phyloP scores from a whole-genome alignment of 2,329 filamentous ascomycete species.

The Aspergillus spinulosporus region DNA sequence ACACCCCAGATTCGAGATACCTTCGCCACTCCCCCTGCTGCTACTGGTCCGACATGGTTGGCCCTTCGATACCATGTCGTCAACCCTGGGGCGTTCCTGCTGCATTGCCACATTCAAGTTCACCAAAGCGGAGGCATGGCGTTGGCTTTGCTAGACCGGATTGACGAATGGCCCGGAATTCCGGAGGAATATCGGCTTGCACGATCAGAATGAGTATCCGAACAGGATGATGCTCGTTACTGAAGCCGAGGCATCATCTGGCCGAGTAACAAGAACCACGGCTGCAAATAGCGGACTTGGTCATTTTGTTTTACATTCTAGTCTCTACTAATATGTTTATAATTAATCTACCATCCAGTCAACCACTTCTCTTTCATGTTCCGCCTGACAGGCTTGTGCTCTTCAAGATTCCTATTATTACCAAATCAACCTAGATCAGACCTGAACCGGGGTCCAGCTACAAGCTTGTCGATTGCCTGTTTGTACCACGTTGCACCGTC shows the following conservation, averaged over 20 bases:
- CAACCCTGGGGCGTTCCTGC: conserved; percentile 56
- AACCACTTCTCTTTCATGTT: background rate
- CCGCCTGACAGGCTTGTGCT: no score
- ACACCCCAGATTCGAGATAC: conserved; percentile 58
- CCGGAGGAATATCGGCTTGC: conserved; percentile 26
- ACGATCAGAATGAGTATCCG: background rate
- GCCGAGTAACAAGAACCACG: background rate
- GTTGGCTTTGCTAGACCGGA: conserved; percentile 49
- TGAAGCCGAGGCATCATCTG: background rate
- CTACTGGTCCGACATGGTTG: conserved; percentile 45
- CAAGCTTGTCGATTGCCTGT: no score
- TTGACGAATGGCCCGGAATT: conserved; percentile 37
- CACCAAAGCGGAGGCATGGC: conserved; percentile 59
- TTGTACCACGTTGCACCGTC: no score
- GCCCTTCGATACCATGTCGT: conserved; percentile 55
- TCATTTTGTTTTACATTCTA: background rate
- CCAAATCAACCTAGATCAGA: no score
- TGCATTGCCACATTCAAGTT: conserved; percentile 59
- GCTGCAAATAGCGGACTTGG: background rate
- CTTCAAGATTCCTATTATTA: no score
- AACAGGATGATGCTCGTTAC: background rate
- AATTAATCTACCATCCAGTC: background rate
- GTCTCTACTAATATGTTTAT: background rate
- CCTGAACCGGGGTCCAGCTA: background rate
- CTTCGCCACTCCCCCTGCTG: conserved; percentile 42